Evolutionary conservation across 2,329 filamentous ascomycete genomes (phyloP), one percentile per base, ranked within the genome.

Genomic region (Alternaria panax): DNA sequence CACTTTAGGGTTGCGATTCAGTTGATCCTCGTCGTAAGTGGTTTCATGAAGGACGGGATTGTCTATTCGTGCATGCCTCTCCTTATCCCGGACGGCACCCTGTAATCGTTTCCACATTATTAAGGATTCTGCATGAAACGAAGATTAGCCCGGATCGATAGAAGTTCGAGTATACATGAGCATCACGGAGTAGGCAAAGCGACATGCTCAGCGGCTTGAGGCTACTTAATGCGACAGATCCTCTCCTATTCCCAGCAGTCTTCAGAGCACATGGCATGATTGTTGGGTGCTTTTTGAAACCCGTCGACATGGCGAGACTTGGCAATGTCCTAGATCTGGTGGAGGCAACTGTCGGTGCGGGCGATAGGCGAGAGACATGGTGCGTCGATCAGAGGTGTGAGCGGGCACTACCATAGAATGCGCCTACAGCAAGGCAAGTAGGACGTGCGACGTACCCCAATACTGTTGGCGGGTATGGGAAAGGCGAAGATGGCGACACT

Each of bases 101-200:
- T 82, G 77, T 68, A 85, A 73, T 69, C 83, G 83, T 72, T 85
- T 84, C 84, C 84, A 87, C 85, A 87, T 78, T 50, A 61, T 59
- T 56, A 34, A 32, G 46, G 24, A 40, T 34, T 62, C 72, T 76
- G 63, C 54, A 69, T 66, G 60, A 70, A 72, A 67, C 65, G 50
- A 51, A 47, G 3, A 54, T 76, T 74, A 75, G 74, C 65, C 54
- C 43, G 40, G 54, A 52, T 50, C 42, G 36, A 41, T 24, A 45
- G 25, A 48, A 18, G 46, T 57, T 25, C 25, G 47, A 45, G 47
- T 54, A 28, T 54, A 57, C 51, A 66, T 52, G 56, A 53, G 54
- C 42, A 59, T 54, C 59, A 55, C 54, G 42, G 51, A 48, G 34
- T 28, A 22, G 42, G 50, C 16, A 51, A 42, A 22, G 51, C 40